These are phyloP conservation scores for Alloteropsis semialata DNA, from an alignment of 176 grass and related monocot genomes.

Conservation along the genomic window DNA sequence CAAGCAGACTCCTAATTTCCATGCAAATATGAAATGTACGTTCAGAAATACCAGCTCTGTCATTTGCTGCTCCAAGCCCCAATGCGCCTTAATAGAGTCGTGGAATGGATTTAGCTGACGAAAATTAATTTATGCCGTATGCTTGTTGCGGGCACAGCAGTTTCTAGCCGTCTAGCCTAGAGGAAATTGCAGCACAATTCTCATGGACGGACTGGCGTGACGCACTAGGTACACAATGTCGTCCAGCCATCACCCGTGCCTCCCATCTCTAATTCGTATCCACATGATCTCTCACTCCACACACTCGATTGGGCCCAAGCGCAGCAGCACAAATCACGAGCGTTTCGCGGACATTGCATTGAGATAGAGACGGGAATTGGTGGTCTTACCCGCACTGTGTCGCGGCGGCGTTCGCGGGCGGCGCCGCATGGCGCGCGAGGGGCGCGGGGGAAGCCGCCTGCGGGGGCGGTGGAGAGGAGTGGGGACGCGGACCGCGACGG, in stretches of 20 bases:
- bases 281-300: background rate
- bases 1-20: too few species aligned
- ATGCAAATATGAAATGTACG: too few species aligned
- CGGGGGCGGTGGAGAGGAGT: constrained; percentile 8
- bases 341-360: background rate
- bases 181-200: background rate
- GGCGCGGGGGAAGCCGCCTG: background rate
- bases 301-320: background rate
- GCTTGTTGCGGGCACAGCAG: background rate
- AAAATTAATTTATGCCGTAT: background rate
- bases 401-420: background rate
- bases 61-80: background rate
- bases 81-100: background rate
- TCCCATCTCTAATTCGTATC: background rate
- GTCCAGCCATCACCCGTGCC: too few species aligned
- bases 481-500: background rate
- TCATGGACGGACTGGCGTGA: background rate
- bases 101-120: background rate
- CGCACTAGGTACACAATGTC: too few species aligned
- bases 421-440: background rate
- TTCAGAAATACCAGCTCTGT: background rate
- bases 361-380: background rate
- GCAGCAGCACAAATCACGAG: background rate
- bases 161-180: background rate
- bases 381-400: constrained; percentile 19